Base-by-base conservation (phyloP, 129 eudicot species). In the Escallonia rubra region DNA sequence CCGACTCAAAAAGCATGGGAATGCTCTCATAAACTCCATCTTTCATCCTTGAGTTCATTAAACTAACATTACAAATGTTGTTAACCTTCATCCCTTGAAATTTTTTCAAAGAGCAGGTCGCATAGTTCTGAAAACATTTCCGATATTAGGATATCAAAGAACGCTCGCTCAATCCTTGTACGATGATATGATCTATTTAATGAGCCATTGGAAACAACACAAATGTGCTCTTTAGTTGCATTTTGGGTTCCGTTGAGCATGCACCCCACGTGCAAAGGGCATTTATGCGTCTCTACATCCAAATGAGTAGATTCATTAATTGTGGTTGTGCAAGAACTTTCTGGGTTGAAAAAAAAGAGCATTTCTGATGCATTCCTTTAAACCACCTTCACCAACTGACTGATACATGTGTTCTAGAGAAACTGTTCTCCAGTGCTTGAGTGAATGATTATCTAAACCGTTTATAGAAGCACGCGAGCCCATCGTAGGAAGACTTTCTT, bases 11-110 rank as follows among this genome's bases (percentile, higher is more conserved):
- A 57, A 84, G 86, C 70, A 46, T 10, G 50, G 98, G 90, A 52
- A 86, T 82, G 50, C 57, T 75, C 79, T 89, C 95, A 77, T 93
- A 89, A 44, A 78, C 82, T 64, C 84, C 87, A 51, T 69, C 90
- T 68, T 86, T 78, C 79, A 93, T 77, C 85, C 88, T 86, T 55
- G 79, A 62, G 69, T 80, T 66, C 73, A 89, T 73, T 40, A 47
- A 73, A 77, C 72, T 79, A 51, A 89, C 59, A 44, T 84, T 86
- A 69, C 84, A 59, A 71, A 86, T 43, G 48, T 72, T 87, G 57
- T 78, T 76, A 45, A 72, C 76, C 67, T 80, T 79, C 62, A 80
- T 61, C 38, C 83, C 95, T 57, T 81, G 81, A 71, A 92, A 84
- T 78, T 79, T 89, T 89, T 72, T 81, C 78, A 42, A 75, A 59